Evolutionary conservation across 1,139 yeast genomes (phyloP), one percentile per base, ranked within the genome.

Genomic region (Kurtzmaniella quercitrusa): DNA sequence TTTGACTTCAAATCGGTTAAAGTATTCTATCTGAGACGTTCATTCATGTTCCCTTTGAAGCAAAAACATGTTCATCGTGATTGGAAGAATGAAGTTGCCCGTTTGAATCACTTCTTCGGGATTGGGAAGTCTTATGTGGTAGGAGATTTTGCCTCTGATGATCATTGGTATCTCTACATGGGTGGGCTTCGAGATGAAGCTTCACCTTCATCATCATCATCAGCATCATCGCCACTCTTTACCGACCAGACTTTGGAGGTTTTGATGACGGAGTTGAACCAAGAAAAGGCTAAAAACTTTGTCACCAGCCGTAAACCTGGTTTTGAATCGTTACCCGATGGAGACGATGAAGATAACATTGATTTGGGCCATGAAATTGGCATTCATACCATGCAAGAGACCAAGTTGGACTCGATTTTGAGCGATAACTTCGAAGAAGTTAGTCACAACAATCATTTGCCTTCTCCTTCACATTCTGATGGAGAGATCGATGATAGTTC

Each of bases 101-200:
- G 79, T 55, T 77, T 93, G 59, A 81, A 87, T 66, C 65, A 70
- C 41, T 75, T 70, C 57, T 89, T 91, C 58, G 62, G 66, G 34
- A 65, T 73, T 45, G 88, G 93, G 1, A 75, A 75, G 52, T 83
- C 93, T 34, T 87, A 88, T 58, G 73, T 87, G 43, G 89, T 91
- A 39, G 98, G 98, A 5, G 82, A 89, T 55, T 68, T 61, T 51
- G 73, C 78, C 49, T 80, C 84, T 51, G 81, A 81, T 41, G 94
- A 88, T 57, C 96, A 90, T 60, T 93, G 98, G 98, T 88, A 88
- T 62, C 68, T 91, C 51, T 93, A 87, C 62, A 76, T 85, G 47
- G 85, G 87, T 1, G 47, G 50, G 31, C 46, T 43, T 15, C 41
- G 37, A 14, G 21, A 46, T 11, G 39, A 39, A n/a, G n/a, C n/a